phyloP scores from a whole-genome alignment of 805 yeast genomes.

The Citeromyces matritensis region DNA sequence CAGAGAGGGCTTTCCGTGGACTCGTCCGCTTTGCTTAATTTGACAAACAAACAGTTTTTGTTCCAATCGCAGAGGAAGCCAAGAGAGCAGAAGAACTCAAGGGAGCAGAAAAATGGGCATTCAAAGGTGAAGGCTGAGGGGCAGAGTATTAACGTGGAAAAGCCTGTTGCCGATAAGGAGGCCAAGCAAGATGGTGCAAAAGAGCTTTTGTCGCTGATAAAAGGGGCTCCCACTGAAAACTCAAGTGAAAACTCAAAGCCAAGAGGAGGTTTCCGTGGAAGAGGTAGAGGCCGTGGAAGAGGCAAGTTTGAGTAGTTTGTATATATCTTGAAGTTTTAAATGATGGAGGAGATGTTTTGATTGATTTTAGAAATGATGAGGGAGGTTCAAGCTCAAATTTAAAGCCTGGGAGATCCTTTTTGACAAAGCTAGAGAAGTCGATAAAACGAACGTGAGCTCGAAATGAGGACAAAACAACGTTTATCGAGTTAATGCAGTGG shows the following conservation, averaged over 20 bases:
- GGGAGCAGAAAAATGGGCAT: too few species aligned
- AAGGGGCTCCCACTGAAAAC: neutral
- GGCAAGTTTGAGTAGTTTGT: constrained; percentile 4
- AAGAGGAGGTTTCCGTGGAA: constrained; percentile 1
- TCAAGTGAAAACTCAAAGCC: neutral
- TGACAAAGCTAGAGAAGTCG: too few species aligned
- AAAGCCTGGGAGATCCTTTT: too few species aligned
- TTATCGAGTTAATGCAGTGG: too few species aligned
- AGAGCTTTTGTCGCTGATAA: neutral
- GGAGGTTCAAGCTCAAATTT: too few species aligned
- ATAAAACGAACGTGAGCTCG: too few species aligned
- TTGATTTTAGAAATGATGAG: neutral
- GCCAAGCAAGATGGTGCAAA: constrained; percentile 6
- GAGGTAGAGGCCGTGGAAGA: constrained; percentile 5
- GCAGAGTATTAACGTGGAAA: neutral
- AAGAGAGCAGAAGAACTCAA: too few species aligned
- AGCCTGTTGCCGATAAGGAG: constrained; percentile 4
- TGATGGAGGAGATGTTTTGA: neutral
- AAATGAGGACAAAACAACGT: too few species aligned
- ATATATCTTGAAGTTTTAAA: neutral
- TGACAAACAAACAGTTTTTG: constrained; percentile 60
- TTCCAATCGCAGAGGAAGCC: constrained; percentile 8
- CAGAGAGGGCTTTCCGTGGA: constrained; percentile 79
- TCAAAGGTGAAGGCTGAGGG: too few species aligned
- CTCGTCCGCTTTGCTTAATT: constrained; percentile 66